These are phyloP conservation scores for Sclerotinia subarctica DNA, from an alignment of 2,329 filamentous ascomycete genomes.

Conservation along the genomic window DNA sequence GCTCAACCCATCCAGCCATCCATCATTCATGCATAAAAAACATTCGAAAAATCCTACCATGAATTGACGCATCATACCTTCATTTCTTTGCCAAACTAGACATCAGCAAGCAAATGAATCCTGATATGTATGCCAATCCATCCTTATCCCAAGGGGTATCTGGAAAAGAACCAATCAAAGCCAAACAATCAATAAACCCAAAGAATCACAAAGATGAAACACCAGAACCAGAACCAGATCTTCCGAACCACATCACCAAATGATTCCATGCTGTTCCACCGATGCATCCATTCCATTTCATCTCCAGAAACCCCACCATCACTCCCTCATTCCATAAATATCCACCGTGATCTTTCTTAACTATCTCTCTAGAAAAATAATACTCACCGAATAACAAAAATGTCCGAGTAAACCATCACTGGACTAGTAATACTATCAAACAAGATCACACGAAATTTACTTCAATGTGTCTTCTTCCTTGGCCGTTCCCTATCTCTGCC, in stretches of 20 bases:
- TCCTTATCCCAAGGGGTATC: constrained; percentile 21
- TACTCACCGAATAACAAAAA: constrained; percentile 9
- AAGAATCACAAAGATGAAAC: constrained; percentile 1
- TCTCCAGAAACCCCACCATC: not conserved
- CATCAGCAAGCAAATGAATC: not conserved
- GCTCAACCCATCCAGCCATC: constrained; percentile 1
- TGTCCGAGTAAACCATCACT: not conserved
- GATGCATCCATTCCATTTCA: not conserved
- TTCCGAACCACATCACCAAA: constrained; percentile 4
- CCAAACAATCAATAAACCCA: constrained; percentile 16
- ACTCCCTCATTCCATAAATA: not conserved
- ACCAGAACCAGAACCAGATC: constrained; percentile 9
- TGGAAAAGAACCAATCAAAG: constrained; percentile 18
- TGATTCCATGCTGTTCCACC: not conserved
- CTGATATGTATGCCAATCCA: constrained; percentile 14
- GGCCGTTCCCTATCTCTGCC: constrained; percentile 28
- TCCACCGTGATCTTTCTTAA: not conserved
- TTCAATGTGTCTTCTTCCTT: constrained; percentile 22
- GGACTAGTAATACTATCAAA: constrained; percentile 11
- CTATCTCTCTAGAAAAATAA: constrained; percentile 11
- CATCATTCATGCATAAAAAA: constrained; percentile 5
- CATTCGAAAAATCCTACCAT: not conserved
- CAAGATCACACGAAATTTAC: not conserved
- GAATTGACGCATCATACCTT: not conserved
- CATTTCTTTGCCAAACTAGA: not conserved